Evolutionary conservation across 495 filamentous ascomycete species (phyloP), one percentile per base, ranked within the genome.

Genomic region (Neurospora sp.): DNA sequence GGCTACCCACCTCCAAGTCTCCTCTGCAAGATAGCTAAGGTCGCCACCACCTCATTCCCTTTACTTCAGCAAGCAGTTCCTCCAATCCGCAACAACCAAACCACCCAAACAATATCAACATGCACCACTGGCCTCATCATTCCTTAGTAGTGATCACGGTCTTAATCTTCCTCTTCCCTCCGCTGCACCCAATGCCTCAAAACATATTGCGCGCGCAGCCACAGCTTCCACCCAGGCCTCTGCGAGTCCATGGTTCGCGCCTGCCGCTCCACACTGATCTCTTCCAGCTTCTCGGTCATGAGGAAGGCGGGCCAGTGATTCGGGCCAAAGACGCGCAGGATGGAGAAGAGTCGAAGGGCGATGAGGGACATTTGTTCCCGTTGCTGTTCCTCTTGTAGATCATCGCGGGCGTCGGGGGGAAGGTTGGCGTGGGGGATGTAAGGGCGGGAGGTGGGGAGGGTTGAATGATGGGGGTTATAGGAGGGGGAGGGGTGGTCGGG

Each of bases 281-380:
- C 8, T 4, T 69, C 35, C 20, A 69, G 16, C 70, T 72, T 73
- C 42, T 75, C 73, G 3, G 31, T 22, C 1, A 69, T 8, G 6
- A 76, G 68, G 20, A 61, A 71, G 1, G 4, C 0, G 7, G 77
- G 77, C 77, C 75, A 76, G 45, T 76, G 69, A 1, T 27, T 2
- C 10, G 70, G 8, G 31, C 7, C 20, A 44, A 79, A 79, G 48
- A 72, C 69, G 3, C 37, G 22, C 14, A 76, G 40, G 8, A 37
- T 27, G 17, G 1, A 8, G 31, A 74, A 75, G 2, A 78, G 53
- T 3, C 45, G 37, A 3, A 78, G 17, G 5, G 71, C 4, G 10
- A 69, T 20, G 1, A 73, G 35, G 9, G 70, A 71, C 12, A 78
- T 70, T 22, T 70, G 53, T 65, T 65, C 53, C 5, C 53, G 44